These are phyloP conservation scores for Breviolum minutum DNA, from an alignment of 73 alveolate species.

Conservation along the genomic window DNA sequence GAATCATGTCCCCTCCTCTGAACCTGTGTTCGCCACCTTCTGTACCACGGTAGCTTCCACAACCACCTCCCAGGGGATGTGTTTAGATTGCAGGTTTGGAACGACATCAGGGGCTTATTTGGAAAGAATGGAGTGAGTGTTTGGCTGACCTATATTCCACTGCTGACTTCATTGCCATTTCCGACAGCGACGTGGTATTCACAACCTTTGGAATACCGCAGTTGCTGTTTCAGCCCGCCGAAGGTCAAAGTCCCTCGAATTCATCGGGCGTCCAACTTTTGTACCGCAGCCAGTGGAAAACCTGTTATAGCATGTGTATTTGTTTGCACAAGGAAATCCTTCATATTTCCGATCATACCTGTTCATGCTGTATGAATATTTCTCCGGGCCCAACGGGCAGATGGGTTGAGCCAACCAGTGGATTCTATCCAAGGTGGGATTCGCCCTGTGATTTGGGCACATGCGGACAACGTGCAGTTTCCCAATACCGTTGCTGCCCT, in stretches of 20 bases:
- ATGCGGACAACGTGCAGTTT: slow-evolving; percentile 37
- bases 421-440: background rate
- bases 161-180: slow-evolving; percentile 56
- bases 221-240: slow-evolving; percentile 55
- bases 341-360: no score
- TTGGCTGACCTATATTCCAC: slow-evolving; percentile 44
- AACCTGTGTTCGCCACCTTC: no score
- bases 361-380: no score
- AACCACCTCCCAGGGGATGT: background rate
- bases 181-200: slow-evolving; percentile 61
- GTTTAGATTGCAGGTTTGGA: background rate
- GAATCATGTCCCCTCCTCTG: no score
- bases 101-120: slow-evolving; percentile 49
- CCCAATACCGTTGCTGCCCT: slow-evolving; percentile 59
- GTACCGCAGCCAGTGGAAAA: no score
- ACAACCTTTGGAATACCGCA: slow-evolving; percentile 51
- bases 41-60: no score
- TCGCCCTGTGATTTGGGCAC: slow-evolving; percentile 42
- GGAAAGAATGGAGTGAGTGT: slow-evolving; percentile 80
- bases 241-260: background rate
- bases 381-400: background rate
- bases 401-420: background rate
- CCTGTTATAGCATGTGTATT: no score
- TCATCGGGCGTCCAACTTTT: background rate
- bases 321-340: no score